Base-by-base conservation (phyloP, 73 alveolate species). In the Symbiodinium natans region DNA sequence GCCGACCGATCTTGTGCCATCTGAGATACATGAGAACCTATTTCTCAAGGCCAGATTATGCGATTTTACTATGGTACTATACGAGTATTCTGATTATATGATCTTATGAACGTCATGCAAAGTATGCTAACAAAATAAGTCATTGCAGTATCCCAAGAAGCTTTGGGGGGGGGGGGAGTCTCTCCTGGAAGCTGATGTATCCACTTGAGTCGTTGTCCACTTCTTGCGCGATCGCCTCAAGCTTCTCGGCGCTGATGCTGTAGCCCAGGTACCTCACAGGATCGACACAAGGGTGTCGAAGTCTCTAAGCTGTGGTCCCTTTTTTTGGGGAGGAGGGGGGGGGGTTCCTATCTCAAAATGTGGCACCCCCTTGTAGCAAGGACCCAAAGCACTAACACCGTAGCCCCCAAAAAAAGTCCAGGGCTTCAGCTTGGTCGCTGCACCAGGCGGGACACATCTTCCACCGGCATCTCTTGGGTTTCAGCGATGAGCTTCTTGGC, bases 381-480 rank as follows among this genome's bases (percentile, higher is more conserved):
- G n/a, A n/a, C n/a, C n/a, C n/a, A n/a, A n/a, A n/a, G n/a, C n/a
- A n/a, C n/a, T n/a, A 31, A 23, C 38, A 23, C 80, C 80, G 27
- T 23, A 36, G 33, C 40, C 27, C 5, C 19, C 34, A 19, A 63
- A 63, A 46, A 6, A 13, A 46, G 59, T 46, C 59, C 59, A 25
- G 5, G 41, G 86, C 21, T 75, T 15, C 41, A 34, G 41, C 34
- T 38, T 36, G 33, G 95, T 48, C 87, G 41, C 95, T 68, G 34
- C 80, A 90, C 41, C 2, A 90, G 40, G 21, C 97, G 97, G 89
- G 80, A 71, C 23, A 90, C 83, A 42, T 90, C 97, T 27, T 90
- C 97, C 56, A 90, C 97, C 0, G 97, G 97, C 97, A 90, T 90
- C 40, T 90, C 97, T 31, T 90, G 97, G 40, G 77, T 84, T 75